Evolutionary conservation across 73 alveolate genomes (phyloP).

Genomic region (Halteria grandinella): DNA sequence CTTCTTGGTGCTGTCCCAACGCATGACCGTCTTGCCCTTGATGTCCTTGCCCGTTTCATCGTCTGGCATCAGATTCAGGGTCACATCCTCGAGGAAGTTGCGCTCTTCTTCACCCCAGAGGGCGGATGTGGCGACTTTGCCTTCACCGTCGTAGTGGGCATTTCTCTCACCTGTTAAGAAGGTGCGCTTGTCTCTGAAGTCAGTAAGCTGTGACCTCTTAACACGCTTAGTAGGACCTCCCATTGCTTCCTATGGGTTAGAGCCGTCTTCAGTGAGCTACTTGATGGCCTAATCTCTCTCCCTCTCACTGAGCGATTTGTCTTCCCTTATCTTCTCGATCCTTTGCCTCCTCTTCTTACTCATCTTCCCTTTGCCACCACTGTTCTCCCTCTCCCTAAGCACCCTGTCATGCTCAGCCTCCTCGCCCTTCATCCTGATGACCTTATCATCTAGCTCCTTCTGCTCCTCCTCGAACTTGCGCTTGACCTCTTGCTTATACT

Average conservation of each 20-base stretch:
- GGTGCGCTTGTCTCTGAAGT: not conserved
- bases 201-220: slow-evolving; percentile 6
- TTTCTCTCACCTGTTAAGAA: slow-evolving; percentile 26
- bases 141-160: slow-evolving; percentile 32
- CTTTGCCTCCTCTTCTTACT: slow-evolving; percentile 75
- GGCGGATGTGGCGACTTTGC: slow-evolving; percentile 39
- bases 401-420: slow-evolving; percentile 63
- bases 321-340: slow-evolving; percentile 65
- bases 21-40: slow-evolving; percentile 64
- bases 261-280: slow-evolving; percentile 22
- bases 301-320: not conserved
- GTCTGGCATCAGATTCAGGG: slow-evolving; percentile 66
- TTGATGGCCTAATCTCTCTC: not conserved
- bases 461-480: slow-evolving; percentile 70
- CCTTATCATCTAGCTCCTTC: slow-evolving; percentile 70
- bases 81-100: slow-evolving; percentile 67
- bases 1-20: slow-evolving; percentile 82
- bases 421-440: slow-evolving; percentile 17
- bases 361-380: slow-evolving; percentile 61
- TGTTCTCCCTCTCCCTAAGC: slow-evolving; percentile 60
- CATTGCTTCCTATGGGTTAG: too few relatives aligned
- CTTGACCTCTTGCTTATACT: slow-evolving; percentile 60
- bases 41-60: slow-evolving; percentile 69
- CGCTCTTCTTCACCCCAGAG: slow-evolving; percentile 65
- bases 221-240: slow-evolving; percentile 25